Evolutionary conservation across 1,284 basidiomycete genomes (phyloP).

Genomic region (Cutaneotrichosporon cutaneum): DNA sequence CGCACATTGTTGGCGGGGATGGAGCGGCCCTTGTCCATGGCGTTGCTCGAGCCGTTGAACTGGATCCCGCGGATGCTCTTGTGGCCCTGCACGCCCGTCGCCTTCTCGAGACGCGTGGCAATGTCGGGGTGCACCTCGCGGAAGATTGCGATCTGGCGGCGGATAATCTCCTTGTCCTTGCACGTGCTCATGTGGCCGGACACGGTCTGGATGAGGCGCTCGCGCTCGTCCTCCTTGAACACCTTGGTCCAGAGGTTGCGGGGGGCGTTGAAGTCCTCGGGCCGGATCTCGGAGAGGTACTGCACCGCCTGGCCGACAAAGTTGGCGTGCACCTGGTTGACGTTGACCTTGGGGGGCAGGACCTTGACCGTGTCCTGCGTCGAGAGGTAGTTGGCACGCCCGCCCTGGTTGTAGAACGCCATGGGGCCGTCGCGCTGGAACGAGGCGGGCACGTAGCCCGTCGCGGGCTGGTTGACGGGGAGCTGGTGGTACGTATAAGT

Average conservation of each 20-base stretch:
- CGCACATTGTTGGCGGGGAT: slow-evolving; percentile 17
- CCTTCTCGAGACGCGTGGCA: slow-evolving; percentile 70
- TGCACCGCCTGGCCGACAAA: slow-evolving; percentile 71
- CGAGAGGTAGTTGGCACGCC: slow-evolving; percentile 81
- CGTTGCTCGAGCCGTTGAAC: slow-evolving; percentile 57
- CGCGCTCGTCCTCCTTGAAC: slow-evolving; percentile 66
- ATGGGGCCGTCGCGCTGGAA: slow-evolving; percentile 66
- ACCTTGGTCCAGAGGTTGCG: slow-evolving; percentile 75
- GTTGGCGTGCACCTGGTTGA: slow-evolving; percentile 63
- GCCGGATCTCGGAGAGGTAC: slow-evolving; percentile 74
- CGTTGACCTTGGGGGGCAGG: slow-evolving; percentile 33
- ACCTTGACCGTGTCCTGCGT: slow-evolving; percentile 57
- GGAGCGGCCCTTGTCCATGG: slow-evolving; percentile 8
- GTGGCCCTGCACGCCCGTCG: slow-evolving; percentile 59
- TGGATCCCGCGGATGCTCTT: slow-evolving; percentile 60
- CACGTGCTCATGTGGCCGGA: slow-evolving; percentile 68
- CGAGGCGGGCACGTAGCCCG: slow-evolving; percentile 65
- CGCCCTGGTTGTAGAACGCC: slow-evolving; percentile 73
- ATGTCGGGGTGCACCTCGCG: slow-evolving; percentile 71
- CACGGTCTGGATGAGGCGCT: slow-evolving; percentile 73
- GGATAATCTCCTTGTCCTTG: slow-evolving; percentile 66
- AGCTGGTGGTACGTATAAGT: slow-evolving; percentile 93
- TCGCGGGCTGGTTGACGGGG: slow-evolving; percentile 78
- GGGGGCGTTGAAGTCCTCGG: slow-evolving; percentile 87
- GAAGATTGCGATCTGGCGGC: slow-evolving; percentile 74